Base-by-base conservation (phyloP, 2,329 filamentous ascomycete species). In the Coleophoma crateriformis region DNA sequence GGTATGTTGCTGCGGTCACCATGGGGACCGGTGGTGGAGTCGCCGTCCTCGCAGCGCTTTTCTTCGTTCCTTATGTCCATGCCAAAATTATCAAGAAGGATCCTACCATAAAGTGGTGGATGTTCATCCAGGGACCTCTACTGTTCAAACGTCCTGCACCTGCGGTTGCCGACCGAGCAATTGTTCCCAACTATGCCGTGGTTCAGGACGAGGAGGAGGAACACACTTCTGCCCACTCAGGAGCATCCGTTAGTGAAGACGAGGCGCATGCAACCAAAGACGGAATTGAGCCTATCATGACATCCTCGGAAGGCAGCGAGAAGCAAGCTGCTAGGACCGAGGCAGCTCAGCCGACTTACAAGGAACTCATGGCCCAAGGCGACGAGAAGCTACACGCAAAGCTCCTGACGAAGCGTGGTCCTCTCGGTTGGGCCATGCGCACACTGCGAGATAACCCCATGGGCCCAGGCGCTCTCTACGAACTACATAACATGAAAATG, bases 341-440 rank as follows among this genome's bases (percentile, higher is more conserved):
- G 61, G 64, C 73, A 42, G 66, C 65, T 37, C 76, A 81, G 51
- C 62, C 71, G 37, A 75, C 68, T 40, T 88, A 90, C 74, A 76
- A 85, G 66, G 72, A 84, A 54, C 73, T 87, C 48, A 63, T 84
- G 48, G 74, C 70, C 4, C 68, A 81, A 50, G 80, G 76, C 7
- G 71, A 83, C 50, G 74, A 73, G 17, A 74, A 70, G 42, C 76
- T 85, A 59, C 79, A 86, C 63, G 79, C 79, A 19, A 80, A 80
- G 59, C 81, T 92, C 48, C 70, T 79, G 50, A 71, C 78, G 66
- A 76, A 74, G 50, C 70, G 71, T 2, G 85, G 87, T 22, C 86
- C 85, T 46, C 75, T 92, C n/a, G 88, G 83, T 60, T 91, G 88
- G 88, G 88, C 85, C 35, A 88, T 92, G 84, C 85, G 88, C 58